A percentile compares a stretch with the other conserved stretches of the same genome.
Conservation (phyloP, 345 rosid species). For the Raphanus raphanistrum region DNA sequence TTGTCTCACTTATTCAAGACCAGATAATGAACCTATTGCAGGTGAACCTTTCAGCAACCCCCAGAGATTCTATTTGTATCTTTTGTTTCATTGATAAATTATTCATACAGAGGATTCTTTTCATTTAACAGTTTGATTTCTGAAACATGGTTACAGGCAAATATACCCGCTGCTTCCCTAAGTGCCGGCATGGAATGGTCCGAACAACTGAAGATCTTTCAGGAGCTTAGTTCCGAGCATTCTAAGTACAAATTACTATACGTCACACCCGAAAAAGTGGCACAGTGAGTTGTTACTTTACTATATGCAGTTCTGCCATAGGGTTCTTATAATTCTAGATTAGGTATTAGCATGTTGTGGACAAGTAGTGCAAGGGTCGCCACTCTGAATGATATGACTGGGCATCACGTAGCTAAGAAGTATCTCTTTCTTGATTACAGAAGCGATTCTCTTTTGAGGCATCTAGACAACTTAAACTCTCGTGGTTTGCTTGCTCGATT, state of each 20-base stretch:
- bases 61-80: slow-evolving; percentile 6
- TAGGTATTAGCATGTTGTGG: slow-evolving; percentile 9
- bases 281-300: slow-evolving; percentile 64
- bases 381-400: slow-evolving; percentile 17
- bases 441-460: slow-evolving; percentile 88
- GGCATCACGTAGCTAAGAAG: slow-evolving; percentile 16
- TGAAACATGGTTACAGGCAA: slow-evolving; percentile 56
- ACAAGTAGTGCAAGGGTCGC: slow-evolving; percentile 1
- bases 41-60: slow-evolving; percentile 48
- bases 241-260: slow-evolving; percentile 85
- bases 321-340: slow-evolving; percentile 10
- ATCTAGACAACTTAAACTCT: slow-evolving; percentile 72
- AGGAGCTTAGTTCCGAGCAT: slow-evolving; percentile 80
- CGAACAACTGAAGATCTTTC: slow-evolving; percentile 89
- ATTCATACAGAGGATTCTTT: slow-evolving; percentile 14
- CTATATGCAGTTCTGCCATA: slow-evolving; percentile 3
- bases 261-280: slow-evolving; percentile 99
- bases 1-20: slow-evolving; percentile 97
- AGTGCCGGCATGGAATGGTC: slow-evolving; percentile 96
- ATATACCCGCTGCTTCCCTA: slow-evolving; percentile 85
- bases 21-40: slow-evolving; percentile 97
- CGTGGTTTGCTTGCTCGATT: slow-evolving; percentile 87
- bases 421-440: slow-evolving; percentile 48
- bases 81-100: slow-evolving; percentile 13
- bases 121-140: slow-evolving; percentile 17